Conservation (phyloP, 139 green algal species). For the Ettlia oleoabundans region DNA sequence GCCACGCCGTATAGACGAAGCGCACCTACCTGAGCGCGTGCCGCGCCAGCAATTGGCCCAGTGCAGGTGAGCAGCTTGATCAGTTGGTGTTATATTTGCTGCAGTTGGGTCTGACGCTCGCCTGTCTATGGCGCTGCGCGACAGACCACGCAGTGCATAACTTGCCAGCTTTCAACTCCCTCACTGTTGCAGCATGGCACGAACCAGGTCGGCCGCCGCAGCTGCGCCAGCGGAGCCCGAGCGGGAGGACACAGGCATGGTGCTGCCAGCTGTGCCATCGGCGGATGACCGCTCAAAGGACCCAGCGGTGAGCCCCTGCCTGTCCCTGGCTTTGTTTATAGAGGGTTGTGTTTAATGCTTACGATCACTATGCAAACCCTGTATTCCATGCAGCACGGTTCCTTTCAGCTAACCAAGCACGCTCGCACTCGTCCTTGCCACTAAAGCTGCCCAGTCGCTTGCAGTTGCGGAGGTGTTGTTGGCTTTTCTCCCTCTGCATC, state of each 20-base stretch:
- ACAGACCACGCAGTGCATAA: too few species aligned
- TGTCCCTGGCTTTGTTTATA: too few species aligned
- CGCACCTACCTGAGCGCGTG: too few species aligned
- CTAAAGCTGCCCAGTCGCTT: too few species aligned
- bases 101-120: background rate
- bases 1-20: too few species aligned
- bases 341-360: too few species aligned
- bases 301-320: slow-evolving; percentile 33
- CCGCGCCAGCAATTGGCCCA: background rate
- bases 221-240: background rate
- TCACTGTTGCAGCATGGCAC: slow-evolving; percentile 10
- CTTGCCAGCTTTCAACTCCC: background rate
- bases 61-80: background rate
- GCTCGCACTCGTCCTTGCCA: too few species aligned
- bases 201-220: background rate
- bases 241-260: slow-evolving; percentile 35
- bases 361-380: too few species aligned
- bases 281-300: slow-evolving; percentile 36
- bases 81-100: background rate
- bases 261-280: slow-evolving; percentile 44
- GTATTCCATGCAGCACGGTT: too few species aligned
- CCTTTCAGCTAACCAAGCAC: too few species aligned
- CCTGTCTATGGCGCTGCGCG: background rate
- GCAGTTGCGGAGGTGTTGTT: too few species aligned
- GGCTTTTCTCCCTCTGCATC: too few species aligned